phyloP scores from a whole-genome alignment of 2,329 filamentous ascomycete genomes.

The Cordyceps militaris region DNA sequence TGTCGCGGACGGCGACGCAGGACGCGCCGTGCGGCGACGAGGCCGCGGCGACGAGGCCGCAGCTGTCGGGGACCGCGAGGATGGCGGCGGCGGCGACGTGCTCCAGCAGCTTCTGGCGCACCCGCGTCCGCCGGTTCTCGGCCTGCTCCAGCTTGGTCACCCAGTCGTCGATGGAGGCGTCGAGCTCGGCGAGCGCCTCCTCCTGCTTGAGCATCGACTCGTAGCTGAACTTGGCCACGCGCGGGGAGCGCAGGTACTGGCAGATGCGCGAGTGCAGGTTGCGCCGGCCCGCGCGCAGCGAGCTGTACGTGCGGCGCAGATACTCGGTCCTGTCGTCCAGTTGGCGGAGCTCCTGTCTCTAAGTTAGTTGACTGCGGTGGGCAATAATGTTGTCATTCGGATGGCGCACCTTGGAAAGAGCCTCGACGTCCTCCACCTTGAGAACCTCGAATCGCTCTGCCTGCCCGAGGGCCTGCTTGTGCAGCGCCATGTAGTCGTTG shows the following conservation, averaged over 20 bases:
- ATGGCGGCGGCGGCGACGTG: conserved; percentile 68
- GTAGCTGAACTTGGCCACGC: conserved; percentile 63
- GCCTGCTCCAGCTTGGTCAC: conserved; percentile 71
- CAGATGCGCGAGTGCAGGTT: conserved; percentile 73
- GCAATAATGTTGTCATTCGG: not conserved
- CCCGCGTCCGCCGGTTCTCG: conserved; percentile 66
- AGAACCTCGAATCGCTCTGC: conserved; percentile 60
- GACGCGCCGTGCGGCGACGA: conserved; percentile 28
- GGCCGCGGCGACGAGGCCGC: conserved; percentile 26
- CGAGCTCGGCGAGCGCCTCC: conserved; percentile 69
- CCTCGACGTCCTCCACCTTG: conserved; percentile 53
- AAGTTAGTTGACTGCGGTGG: not conserved
- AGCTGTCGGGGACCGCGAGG: conserved; percentile 30
- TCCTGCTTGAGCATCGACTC: conserved; percentile 74
- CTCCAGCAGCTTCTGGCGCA: conserved; percentile 74
- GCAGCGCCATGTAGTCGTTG: conserved; percentile 43
- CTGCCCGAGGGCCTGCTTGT: conserved; percentile 56
- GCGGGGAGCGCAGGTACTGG: conserved; percentile 65
- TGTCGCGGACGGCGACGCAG: conserved; percentile 32
- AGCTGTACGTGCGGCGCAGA: conserved; percentile 68
- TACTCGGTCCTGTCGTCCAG: conserved; percentile 76
- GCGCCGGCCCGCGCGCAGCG: conserved; percentile 65
- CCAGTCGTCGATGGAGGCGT: conserved; percentile 75
- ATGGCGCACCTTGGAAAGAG: conserved; percentile 52
- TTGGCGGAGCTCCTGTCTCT: conserved; percentile 54